Percentiles rank a stretch among this genome's conserved stretches.
Evolutionary conservation across 2,329 filamentous ascomycete species (phyloP).

Genomic region (Fonsecaea nubica): DNA sequence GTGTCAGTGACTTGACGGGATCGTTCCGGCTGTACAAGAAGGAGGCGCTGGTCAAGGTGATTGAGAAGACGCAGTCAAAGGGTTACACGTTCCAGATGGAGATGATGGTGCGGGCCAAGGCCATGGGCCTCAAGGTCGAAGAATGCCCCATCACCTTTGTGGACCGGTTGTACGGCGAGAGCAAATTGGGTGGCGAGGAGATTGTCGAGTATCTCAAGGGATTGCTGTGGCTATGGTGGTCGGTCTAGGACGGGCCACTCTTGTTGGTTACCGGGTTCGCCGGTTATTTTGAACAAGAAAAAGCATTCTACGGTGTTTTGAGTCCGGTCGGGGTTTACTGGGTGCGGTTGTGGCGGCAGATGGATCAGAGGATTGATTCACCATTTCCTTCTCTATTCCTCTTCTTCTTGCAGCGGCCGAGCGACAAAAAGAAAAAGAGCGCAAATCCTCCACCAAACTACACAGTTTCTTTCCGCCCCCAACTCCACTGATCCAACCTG

Average conservation of each 20-base stretch:
- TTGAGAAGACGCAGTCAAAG: conserved; percentile 89
- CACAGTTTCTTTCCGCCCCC: too few relatives aligned
- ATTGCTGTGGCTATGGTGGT: conserved; percentile 77
- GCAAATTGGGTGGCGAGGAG: conserved; percentile 91
- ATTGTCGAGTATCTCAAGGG: conserved; percentile 96
- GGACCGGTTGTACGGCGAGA: conserved; percentile 92
- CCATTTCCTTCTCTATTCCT: too few relatives aligned
- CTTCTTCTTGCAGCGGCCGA: too few relatives aligned
- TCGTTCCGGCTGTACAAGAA: conserved; percentile 96
- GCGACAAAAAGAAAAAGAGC: too few relatives aligned
- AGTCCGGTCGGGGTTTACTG: too few relatives aligned
- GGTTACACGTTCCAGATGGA: conserved; percentile 99
- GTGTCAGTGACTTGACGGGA: conserved; percentile 93
- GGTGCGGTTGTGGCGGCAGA: too few relatives aligned
- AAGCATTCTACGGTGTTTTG: conserved; percentile 15
- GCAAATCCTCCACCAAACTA: too few relatives aligned
- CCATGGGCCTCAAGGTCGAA: conserved; percentile 89
- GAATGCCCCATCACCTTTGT: conserved; percentile 98
- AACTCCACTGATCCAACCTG: too few relatives aligned
- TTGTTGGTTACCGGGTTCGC: background rate
- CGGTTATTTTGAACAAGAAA: background rate
- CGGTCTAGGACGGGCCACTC: conserved; percentile 59
- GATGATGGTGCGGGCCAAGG: conserved; percentile 97
- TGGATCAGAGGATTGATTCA: too few relatives aligned
- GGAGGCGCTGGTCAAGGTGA: conserved; percentile 85